Percentiles rank a stretch among this genome's conserved stretches.
phyloP scores from a whole-genome alignment of 2,329 filamentous ascomycete species.

The Shiraia bambusicola region DNA sequence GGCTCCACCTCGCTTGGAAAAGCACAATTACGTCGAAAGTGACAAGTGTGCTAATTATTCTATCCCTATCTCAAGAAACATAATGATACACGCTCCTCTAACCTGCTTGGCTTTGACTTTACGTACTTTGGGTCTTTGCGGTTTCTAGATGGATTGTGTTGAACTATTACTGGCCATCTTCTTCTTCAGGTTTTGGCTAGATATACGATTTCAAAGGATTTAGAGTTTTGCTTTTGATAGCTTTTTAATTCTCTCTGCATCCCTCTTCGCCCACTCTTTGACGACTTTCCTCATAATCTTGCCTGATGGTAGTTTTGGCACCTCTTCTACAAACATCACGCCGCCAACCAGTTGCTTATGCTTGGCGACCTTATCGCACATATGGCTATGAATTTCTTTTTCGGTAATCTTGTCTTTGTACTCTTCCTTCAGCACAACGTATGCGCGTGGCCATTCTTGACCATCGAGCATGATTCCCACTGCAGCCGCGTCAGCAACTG shows the following conservation, averaged over 20 bases:
- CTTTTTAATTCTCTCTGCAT: slow-evolving; percentile 44
- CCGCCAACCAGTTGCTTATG: slow-evolving; percentile 57
- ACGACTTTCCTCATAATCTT: slow-evolving; percentile 61
- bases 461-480: slow-evolving; percentile 55
- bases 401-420: slow-evolving; percentile 40
- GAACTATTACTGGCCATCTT: not conserved
- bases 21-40: too few species aligned
- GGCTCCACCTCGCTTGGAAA: too few species aligned
- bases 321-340: slow-evolving; percentile 57
- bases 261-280: slow-evolving; percentile 59
- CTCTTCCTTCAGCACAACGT: slow-evolving; percentile 53
- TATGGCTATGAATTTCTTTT: slow-evolving; percentile 36
- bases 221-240: slow-evolving; percentile 29
- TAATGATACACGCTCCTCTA: too few species aligned
- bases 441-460: slow-evolving; percentile 57
- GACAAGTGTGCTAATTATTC: too few species aligned
- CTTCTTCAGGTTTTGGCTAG: not conserved
- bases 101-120: too few species aligned
- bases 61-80: too few species aligned
- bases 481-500: slow-evolving; percentile 57
- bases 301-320: slow-evolving; percentile 59
- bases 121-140: too few species aligned
- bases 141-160: too few species aligned
- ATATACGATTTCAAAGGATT: not conserved
- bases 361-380: slow-evolving; percentile 52